Base-by-base conservation (phyloP, 345 rosid genomes). In the Gossypium raimondii region DNA sequence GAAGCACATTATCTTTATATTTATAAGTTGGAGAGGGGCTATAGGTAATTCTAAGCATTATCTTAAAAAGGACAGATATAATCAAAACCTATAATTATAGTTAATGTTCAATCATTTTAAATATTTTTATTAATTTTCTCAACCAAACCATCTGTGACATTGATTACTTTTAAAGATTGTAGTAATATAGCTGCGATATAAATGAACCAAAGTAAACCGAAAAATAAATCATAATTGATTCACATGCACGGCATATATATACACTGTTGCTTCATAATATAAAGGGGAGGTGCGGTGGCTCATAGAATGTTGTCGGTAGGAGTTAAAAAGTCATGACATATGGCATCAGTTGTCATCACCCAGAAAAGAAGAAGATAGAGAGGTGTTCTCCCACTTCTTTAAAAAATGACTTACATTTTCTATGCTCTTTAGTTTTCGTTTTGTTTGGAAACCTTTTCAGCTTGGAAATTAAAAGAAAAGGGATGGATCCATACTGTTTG, bases 391-490 rank as follows among this genome's bases (percentile, higher is more conserved):
- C 79, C 44, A 62, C 85, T 79, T 81, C 80, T 81, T 5, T 34
- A 34, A 45, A 64, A 66, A 78, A 76, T 78, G 75, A 82, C 89
- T 82, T 85, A 76, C 82, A 58, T 80, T 79, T 78, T 85, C 78
- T 67, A 70, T 82, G 27, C 80, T 72, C 79, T 18, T n/a, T 73
- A 57, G 72, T 70, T 80, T 29, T 66, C 74, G 43, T 81, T 80
- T 76, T 77, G 78, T 76, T 75, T 66, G 77, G 85, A 89, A 87
- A 63, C 91, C 88, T 86, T 89, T 87, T 80, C 57, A 81, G 81
- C 76, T 87, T 86, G 88, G 88, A 71, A 84, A 75, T 85, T 78
- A 84, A 78, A 78, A 79, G 87, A 34, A 85, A 85, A 88, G 77
- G 71, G 92, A 79, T 85, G 57, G 81, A 22, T n/a, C 55, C 79